Percentiles rank a stretch among this genome's conserved stretches.
Evolutionary conservation across 306 rosid species (phyloP).

Genomic region (Hylodesmum podocarpum): DNA sequence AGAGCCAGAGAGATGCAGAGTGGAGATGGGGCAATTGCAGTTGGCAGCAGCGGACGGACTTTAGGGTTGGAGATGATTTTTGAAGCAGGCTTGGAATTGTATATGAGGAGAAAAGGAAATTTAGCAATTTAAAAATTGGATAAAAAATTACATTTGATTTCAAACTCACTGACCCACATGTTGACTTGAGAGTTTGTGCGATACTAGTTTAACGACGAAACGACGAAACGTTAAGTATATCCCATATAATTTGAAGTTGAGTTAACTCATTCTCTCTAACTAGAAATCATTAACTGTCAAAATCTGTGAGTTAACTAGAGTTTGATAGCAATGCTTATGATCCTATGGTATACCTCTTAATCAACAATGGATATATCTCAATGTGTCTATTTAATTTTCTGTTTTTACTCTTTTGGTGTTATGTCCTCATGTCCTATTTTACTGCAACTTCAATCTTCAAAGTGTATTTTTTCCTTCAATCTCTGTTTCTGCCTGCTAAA

Average conservation of each 20-base stretch:
- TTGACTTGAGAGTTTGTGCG: no score
- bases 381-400: not conserved
- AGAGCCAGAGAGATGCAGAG: not conserved
- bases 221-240: no score
- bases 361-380: not conserved
- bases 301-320: no score
- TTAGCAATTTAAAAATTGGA: not conserved
- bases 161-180: no score
- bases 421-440: not conserved
- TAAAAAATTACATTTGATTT: no score
- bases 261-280: no score
- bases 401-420: not conserved
- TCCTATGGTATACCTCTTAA: not conserved
- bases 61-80: not conserved
- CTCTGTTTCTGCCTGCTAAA: slow-evolving; percentile 10
- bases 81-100: not conserved
- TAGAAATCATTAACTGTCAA: no score
- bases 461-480: not conserved
- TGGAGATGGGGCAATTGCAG: not conserved
- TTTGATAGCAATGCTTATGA: no score
- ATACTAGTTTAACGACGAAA: no score
- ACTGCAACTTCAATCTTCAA: not conserved
- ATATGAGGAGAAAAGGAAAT: not conserved
- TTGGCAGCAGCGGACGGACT: not conserved
- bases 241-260: no score